Base-by-base conservation (phyloP, 257 asterid species). In the Solanum peruvianum region DNA sequence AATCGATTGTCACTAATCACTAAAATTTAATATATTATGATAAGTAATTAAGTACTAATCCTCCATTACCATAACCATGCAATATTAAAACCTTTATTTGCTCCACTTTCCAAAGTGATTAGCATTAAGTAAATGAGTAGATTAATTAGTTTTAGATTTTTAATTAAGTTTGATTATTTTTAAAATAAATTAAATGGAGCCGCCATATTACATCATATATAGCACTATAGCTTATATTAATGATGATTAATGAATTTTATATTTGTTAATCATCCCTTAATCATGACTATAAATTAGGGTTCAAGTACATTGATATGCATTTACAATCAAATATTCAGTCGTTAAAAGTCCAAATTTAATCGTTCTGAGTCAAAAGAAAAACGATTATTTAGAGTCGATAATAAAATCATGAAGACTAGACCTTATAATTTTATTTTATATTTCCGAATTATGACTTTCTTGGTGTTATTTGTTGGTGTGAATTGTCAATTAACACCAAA, bases 401-500 rank as follows among this genome's bases (percentile, higher is more conserved):
- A 42, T 56, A 56, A 33, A 47, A 87, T 52, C 72, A 95, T 91
- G 96, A 87, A 81, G n/a, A 89, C 4, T 52, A 52, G 45, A 52
- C 83, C 89, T 1, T 27, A 37, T 87, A 82, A 25, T 56, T 83
- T 89, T 47, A 47, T 23, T 75, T 42, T 8, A n/a, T 44, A 42
- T 47, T 83, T 85, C 10, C 23, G 85, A 88, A 9, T 88, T 88
- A 0, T 92, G 16, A 86, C 67, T 41, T 58, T 89, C 20, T 56
- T 89, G 8, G 81, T 93, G 91, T 52, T 93, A 71, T 90, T 91
- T 58, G 88, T 75, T 66, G 88, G 52, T 21, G 94, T 88, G 52
- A 89, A 94, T 87, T 93, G 94, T 87, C 97, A 94, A 84, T 88
- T 96, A 77, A 89, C 86, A 58, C 60, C 88, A 21, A 90, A 93